Conservation (phyloP, 2,329 filamentous ascomycete genomes). For the Rhinocladiella similis region DNA sequence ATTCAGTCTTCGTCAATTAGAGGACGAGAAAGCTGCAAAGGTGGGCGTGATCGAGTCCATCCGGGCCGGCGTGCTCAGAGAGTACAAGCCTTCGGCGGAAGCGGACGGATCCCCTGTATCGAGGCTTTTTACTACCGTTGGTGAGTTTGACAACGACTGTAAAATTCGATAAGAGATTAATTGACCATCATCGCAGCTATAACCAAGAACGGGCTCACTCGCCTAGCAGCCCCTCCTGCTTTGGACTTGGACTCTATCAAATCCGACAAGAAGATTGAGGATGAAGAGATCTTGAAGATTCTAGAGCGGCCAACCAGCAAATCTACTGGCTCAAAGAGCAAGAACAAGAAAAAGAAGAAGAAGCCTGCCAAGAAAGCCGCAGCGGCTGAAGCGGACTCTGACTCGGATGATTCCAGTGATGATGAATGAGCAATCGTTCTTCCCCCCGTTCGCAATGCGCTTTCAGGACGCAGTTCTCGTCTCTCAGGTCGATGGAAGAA, state of each 20-base stretch:
- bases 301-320: slow-evolving; percentile 79
- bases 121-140: slow-evolving; percentile 85
- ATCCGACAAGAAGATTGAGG: slow-evolving; percentile 96
- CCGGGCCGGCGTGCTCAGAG: slow-evolving; percentile 84
- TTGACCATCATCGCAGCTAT: slow-evolving; percentile 61
- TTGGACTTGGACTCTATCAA: slow-evolving; percentile 80
- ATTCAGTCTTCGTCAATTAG: slow-evolving; percentile 94
- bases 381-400: slow-evolving; percentile 38
- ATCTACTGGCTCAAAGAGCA: slow-evolving; percentile 67
- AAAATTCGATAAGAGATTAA: not conserved
- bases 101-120: slow-evolving; percentile 85
- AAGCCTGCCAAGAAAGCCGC: slow-evolving; percentile 53
- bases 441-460: not conserved
- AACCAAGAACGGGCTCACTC: slow-evolving; percentile 94
- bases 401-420: slow-evolving; percentile 41
- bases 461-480: not conserved
- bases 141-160: slow-evolving; percentile 58
- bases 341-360: slow-evolving; percentile 92
- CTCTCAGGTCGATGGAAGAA: too few relatives aligned
- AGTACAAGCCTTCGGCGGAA: slow-evolving; percentile 95
- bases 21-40: slow-evolving; percentile 94
- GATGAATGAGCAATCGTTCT: slow-evolving; percentile 40
- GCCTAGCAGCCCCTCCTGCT: slow-evolving; percentile 73
- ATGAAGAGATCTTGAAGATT: slow-evolving; percentile 93
- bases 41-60: slow-evolving; percentile 96